Percentiles rank a stretch among this genome's conserved stretches.
Evolutionary conservation across 2,329 filamentous ascomycete species (phyloP).

Genomic region (Alternaria brassicae): DNA sequence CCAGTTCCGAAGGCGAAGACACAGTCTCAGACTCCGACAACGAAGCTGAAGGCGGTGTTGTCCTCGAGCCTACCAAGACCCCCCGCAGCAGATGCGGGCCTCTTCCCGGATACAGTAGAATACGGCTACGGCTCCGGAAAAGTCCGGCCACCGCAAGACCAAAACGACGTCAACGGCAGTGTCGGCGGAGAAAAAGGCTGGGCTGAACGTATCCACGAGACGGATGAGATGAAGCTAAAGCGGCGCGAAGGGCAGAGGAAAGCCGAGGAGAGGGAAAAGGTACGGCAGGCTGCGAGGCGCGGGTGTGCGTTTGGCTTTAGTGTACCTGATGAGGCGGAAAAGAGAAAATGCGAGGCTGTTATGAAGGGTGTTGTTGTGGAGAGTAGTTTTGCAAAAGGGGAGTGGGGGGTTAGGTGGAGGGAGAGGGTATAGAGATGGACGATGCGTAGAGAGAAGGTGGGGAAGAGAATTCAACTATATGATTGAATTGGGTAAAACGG

Average conservation of each 20-base stretch:
- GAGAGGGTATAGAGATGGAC: conserved; percentile 43
- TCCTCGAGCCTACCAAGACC: conserved; percentile 13
- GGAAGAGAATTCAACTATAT: conserved; percentile 1
- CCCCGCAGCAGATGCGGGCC: not conserved
- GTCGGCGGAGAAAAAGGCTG: conserved; percentile 64
- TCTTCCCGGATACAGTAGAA: conserved; percentile 21
- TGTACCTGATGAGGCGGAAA: conserved; percentile 33
- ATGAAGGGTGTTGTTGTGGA: conserved; percentile 67
- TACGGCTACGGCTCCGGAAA: conserved; percentile 43
- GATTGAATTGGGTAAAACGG: conserved; percentile 5
- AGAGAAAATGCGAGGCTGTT: conserved; percentile 64
- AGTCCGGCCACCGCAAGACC: conserved; percentile 51
- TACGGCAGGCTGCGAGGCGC: conserved; percentile 68
- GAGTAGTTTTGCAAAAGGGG: conserved; percentile 66
- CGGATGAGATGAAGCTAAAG: conserved; percentile 59
- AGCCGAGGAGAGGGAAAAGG: conserved; percentile 63
- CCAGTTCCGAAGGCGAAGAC: conserved; percentile 26
- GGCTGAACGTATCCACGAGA: conserved; percentile 61
- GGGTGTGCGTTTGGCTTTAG: conserved; percentile 64
- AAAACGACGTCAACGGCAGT: conserved; percentile 63
- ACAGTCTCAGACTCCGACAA: conserved; percentile 25
- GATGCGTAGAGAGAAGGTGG: not conserved
- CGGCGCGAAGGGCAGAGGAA: conserved; percentile 58
- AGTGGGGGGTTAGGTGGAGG: conserved; percentile 66
- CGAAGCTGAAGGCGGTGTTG: conserved; percentile 25